Evolutionary conservation across 202 grass and related monocot species (phyloP), one percentile per base, ranked within the genome.

Genomic region (Brachypodium distachyon): DNA sequence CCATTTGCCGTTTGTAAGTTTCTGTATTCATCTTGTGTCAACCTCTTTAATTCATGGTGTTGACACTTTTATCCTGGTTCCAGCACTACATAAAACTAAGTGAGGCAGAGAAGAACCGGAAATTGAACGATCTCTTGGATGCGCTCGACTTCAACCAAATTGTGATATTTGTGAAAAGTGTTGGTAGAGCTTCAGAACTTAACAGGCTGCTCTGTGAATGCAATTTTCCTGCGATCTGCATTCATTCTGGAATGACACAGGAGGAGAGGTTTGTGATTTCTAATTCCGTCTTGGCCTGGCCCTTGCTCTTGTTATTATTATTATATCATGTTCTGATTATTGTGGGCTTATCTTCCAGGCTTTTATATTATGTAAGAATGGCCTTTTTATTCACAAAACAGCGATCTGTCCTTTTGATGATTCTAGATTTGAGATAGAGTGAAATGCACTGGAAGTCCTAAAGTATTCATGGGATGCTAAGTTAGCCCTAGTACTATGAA

Each of bases 71-170:
- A 10, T 4, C 23, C 36, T 43, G 4, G 10, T 53, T 82, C 18
- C 61, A 90, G 91, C 92, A 95, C 81, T 92, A 92, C 68, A 95
- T 98, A 43, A 95, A 95, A 94, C 61, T 98, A 50, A 90, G 42
- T 9, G 93, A 97, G 70, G 74, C 79, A 27, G 93, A 97, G 75
- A 97, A 97, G 90, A 97, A 97, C 70, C 74, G 93, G 43, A 97
- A 97, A 81, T 76, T 97, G 72, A 97, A 97, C 68, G 93, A 97
- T 81, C 89, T 97, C 23, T 88, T 97, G 57, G 91, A 94, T 90
- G 91, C 88, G 11, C 56, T 94, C 14, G 91, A 94, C 72, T 94
- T 94, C 76, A 94, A 94, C 53, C 91, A 94, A 83, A 85, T 94
- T 43, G 91, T 94, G 41, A 91, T 94, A 53, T 94, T 94, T 81